Base-by-base conservation (phyloP, 2,329 filamentous ascomycete genomes). In the Alternaria incomplexa region DNA sequence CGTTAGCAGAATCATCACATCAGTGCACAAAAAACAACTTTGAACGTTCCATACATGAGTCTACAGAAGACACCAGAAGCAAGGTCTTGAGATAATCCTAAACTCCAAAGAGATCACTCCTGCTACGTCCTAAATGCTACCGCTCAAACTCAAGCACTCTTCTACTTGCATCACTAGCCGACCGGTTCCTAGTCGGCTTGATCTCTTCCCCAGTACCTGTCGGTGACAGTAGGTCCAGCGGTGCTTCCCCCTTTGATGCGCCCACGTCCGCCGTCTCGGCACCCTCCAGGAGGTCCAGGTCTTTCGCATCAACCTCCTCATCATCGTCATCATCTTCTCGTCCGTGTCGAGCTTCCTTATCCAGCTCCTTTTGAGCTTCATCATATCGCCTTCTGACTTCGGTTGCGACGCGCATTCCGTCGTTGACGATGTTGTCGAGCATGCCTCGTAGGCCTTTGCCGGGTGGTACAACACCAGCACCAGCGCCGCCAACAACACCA, bases 351-450 rank as follows among this genome's bases (percentile, higher is more conserved):
- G 90, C 81, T 63, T 93, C 94, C 80, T 90, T 91, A 80, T 97
- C 95, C 68, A 97, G 83, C 76, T 98, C 95, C 71, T 89, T 90
- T 80, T 97, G 94, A 4, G 95, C 95, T 77, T 99, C 96, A 66
- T 99, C 95, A 91, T 98, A 97, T 47, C 94, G 87, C 73, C 94
- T 89, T 69, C 92, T 87, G 55, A 99, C 95, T 79, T 99, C 96
- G 1, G 91, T 92, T 0, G 96, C 96, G 62, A 98, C 95, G 32
- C 95, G 90, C 90, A 98, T 97, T 45, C 96, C 96, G 77, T 99
- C 96, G 2, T 92, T 97, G 67, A 98, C 96, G 73, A 99, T 98
- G 73, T 97, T 97, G 82, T 99, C 96, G 43, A 99, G 84, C 62
- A 99, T 96, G 20, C 96, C 96, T 45, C 96, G 88, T 1, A 99